Evolutionary conservation across 768 basidiomycete genomes (phyloP).

Genomic region (Daedaleopsis sinensis): DNA sequence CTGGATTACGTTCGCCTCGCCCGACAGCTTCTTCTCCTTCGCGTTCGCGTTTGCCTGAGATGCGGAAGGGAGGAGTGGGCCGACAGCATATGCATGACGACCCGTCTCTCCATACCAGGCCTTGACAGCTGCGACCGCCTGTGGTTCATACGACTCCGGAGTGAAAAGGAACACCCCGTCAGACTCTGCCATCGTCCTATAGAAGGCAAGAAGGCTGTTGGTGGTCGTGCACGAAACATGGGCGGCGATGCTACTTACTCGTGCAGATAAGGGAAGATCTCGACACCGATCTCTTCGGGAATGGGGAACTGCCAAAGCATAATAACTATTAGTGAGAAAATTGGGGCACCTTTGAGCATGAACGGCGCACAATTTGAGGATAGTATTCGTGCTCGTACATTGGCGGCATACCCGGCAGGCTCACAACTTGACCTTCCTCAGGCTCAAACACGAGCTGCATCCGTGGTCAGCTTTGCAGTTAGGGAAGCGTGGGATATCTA

Average conservation of each 20-base stretch:
- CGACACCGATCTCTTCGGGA: not conserved
- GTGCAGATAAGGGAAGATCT: not conserved
- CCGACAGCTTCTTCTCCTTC: slow-evolving; percentile 16
- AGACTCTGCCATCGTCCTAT: not conserved
- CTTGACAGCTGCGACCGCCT: slow-evolving; percentile 12
- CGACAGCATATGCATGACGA: slow-evolving; percentile 16
- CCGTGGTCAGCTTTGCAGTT: not conserved
- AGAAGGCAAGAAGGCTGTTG: not conserved
- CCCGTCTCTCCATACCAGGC: slow-evolving; percentile 20
- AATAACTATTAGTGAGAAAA: not conserved
- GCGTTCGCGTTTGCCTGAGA: not conserved
- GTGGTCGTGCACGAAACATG: not conserved
- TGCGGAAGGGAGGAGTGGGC: slow-evolving; percentile 18
- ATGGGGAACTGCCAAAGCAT: slow-evolving; percentile 2
- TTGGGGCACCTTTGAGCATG: not conserved
- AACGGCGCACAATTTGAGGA: slow-evolving; percentile 21
- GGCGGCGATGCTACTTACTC: not conserved
- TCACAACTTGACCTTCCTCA: slow-evolving; percentile 10
- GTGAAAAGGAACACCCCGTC: slow-evolving; percentile 24
- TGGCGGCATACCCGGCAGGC: slow-evolving; percentile 23
- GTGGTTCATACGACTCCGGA: slow-evolving; percentile 21
- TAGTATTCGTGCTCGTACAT: slow-evolving; percentile 27
- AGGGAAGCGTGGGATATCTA: not conserved
- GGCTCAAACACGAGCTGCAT: slow-evolving; percentile 1
- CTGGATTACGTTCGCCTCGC: slow-evolving; percentile 11